phyloP scores from a whole-genome alignment of 2,329 filamentous ascomycete species.

The Sporothrix sp. region DNA sequence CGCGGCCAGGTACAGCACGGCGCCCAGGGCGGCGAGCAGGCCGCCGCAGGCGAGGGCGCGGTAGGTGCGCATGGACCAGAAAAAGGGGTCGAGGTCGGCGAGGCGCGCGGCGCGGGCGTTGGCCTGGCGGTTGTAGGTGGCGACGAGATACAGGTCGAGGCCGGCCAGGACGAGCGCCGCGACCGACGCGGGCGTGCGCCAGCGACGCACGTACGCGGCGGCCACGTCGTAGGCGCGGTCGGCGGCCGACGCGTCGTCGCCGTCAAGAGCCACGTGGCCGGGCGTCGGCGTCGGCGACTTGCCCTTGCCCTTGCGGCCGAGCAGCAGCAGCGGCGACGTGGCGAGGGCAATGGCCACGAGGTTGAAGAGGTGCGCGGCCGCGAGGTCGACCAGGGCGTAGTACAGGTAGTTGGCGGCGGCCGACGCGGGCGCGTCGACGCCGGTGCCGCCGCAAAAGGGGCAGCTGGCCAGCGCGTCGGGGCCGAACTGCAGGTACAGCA shows the following conservation, averaged over 20 bases:
- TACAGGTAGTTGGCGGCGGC: slow-evolving; percentile 63
- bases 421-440: slow-evolving; percentile 34
- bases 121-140: slow-evolving; percentile 52
- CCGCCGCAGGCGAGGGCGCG: slow-evolving; percentile 55
- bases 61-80: slow-evolving; percentile 56
- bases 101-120: slow-evolving; percentile 55
- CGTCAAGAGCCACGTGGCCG: background rate
- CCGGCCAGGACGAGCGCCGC: slow-evolving; percentile 47
- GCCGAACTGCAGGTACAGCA: slow-evolving; percentile 78
- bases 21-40: slow-evolving; percentile 55
- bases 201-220: slow-evolving; percentile 28
- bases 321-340: slow-evolving; percentile 55
- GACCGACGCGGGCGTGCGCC: slow-evolving; percentile 62
- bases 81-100: slow-evolving; percentile 57
- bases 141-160: slow-evolving; percentile 56
- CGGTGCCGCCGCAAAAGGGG: slow-evolving; percentile 56
- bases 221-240: slow-evolving; percentile 12
- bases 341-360: slow-evolving; percentile 60
- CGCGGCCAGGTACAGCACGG: slow-evolving; percentile 61
- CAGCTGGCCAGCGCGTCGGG: slow-evolving; percentile 64
- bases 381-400: slow-evolving; percentile 65
- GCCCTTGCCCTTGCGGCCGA: slow-evolving; percentile 51
- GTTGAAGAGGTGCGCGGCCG: slow-evolving; percentile 73
- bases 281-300: background rate
- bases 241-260: background rate